A percentile compares a stretch with the other conserved stretches of the same genome.
Conservation (phyloP, 108 stramenopile species). For the Nitzschia inconspicua region DNA sequence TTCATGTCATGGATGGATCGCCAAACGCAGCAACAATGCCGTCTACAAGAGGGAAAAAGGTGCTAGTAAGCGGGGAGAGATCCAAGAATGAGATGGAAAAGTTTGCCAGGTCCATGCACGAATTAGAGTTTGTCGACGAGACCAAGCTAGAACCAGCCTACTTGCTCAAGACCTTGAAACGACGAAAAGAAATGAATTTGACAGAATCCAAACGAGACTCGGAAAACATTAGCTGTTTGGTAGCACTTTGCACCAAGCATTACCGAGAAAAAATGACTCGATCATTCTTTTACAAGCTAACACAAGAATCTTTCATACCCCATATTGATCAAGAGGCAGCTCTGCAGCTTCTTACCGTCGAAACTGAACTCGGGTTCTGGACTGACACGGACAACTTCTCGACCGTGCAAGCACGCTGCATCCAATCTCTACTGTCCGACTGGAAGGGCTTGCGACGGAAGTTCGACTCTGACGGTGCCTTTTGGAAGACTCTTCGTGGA, state of each 20-base stretch:
- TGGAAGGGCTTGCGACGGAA: constrained; percentile 4
- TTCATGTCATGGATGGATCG: too few species aligned
- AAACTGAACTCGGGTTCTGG: constrained; percentile 2
- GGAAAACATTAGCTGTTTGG: constrained; percentile 14
- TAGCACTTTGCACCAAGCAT: constrained; percentile 3
- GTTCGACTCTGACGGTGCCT: constrained; percentile 1
- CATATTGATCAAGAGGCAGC: constrained; percentile 13
- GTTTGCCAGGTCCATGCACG: background rate
- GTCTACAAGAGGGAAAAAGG: too few species aligned
- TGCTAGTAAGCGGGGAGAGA: too few species aligned
- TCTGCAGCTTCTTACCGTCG: constrained; percentile 4
- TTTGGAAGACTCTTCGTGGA: constrained; percentile 1
- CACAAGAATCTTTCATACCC: constrained; percentile 2
- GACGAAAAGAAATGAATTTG: background rate
- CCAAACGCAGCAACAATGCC: too few species aligned
- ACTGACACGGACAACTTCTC: constrained; percentile 7
- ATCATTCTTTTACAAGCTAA: constrained; percentile 6
- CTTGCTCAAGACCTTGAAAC: constrained; percentile 1
- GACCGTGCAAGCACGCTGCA: constrained; percentile 4
- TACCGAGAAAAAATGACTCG: background rate
- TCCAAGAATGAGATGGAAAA: background rate
- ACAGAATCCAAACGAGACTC: background rate
- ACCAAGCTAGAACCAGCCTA: background rate
- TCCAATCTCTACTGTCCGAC: constrained; percentile 11
- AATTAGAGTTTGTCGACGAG: background rate